Evolutionary conservation across 306 rosid species (phyloP), one percentile per base, ranked within the genome.

Genomic region (Citrullus colocynthis): DNA sequence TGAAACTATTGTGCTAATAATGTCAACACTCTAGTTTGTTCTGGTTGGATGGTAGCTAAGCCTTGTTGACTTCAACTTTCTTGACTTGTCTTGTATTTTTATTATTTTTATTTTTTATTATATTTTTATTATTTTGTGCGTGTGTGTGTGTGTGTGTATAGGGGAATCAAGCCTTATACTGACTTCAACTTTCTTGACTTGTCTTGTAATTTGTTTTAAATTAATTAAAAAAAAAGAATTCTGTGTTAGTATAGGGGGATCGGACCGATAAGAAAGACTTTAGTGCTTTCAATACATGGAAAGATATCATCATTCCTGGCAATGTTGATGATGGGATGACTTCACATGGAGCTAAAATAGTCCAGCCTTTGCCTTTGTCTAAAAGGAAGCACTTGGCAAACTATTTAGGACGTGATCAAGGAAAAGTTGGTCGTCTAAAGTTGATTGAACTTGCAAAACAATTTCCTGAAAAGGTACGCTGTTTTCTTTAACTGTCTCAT

Each of bases 251-350:
- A 83, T 82, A 95, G 97, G 99, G 97, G 65, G 98, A 92, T 81
- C 93, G 97, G 54, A 95, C 98, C 51, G 98, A 95, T 86, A 95
- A 91, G 87, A 92, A 93, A 89, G 93, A 86, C 76, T 87, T 86
- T 28, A 95, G 89, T 84, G 93, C 97, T 75, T 95, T 92, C 78
- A 91, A 92, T 89, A 89, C 99, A 1, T 95, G 98, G 97, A 95
- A 95, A 89, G 98, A 95, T 86, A 89, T 95, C 78, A 90, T 95
- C 82, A 87, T 95, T 82, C 99, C 99, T n/a, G 98, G 99, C 56
- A 91, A 96, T 80, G 84, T 92, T 69, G 98, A 92, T 79, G 97
- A 88, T 41, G 86, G 87, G 57, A 86, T 92, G 96, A 96, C 97
- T 67, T 87, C 83, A 74, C 48, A 64, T 73, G 85, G 81, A 51